These are phyloP conservation scores for Aspergillus nidulans DNA, from an alignment of 495 filamentous ascomycete species.

Conservation along the genomic window DNA sequence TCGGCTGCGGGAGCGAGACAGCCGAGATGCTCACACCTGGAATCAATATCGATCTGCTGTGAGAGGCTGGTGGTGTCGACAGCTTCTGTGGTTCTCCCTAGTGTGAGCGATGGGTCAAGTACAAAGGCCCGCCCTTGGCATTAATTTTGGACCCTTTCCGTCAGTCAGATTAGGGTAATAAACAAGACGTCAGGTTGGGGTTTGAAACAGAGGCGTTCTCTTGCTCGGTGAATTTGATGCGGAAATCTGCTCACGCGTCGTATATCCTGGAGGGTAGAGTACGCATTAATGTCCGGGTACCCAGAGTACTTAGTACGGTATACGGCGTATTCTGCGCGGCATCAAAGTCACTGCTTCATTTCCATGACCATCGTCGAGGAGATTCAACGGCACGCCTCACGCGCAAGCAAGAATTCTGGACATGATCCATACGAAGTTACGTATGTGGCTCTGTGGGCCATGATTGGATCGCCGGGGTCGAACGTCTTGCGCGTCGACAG, in stretches of 20 bases:
- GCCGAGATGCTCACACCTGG: background rate
- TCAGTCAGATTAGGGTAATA: background rate
- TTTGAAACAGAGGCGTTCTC: background rate
- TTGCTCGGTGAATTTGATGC: background rate
- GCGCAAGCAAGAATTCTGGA: background rate
- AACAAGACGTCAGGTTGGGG: background rate
- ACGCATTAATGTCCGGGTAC: too few relatives aligned
- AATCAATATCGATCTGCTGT: background rate
- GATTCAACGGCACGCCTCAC: background rate
- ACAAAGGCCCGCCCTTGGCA: background rate
- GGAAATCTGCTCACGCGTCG: too few relatives aligned
- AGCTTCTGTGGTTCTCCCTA: background rate
- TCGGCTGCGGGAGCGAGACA: too few relatives aligned
- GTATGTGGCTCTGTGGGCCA: background rate
- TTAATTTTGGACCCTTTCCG: background rate
- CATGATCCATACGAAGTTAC: background rate
- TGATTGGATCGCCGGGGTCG: background rate
- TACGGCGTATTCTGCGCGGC: background rate
- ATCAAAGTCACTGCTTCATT: background rate
- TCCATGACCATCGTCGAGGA: background rate
- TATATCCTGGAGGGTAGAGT: too few relatives aligned
- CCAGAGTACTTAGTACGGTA: too few relatives aligned
- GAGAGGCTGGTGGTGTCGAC: background rate
- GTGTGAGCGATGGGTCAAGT: background rate
- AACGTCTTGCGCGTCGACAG: constrained; percentile 3